phyloP scores from a whole-genome alignment of 176 grass and related monocot species.

The Metroxylon sagu region DNA sequence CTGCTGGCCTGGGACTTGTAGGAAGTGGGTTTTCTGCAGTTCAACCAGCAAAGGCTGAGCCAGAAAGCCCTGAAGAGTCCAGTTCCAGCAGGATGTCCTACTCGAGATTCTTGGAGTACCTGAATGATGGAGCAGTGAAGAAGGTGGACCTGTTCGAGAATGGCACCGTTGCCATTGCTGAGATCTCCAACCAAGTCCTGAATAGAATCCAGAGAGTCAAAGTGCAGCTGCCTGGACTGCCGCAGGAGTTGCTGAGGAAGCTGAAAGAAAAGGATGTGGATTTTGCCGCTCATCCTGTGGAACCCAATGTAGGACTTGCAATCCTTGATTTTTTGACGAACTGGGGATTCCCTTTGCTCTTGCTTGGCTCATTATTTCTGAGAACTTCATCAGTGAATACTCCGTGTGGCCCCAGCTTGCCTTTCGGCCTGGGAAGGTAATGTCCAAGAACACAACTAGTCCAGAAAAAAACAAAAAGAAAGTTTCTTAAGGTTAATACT shows the following conservation, averaged over 20 bases:
- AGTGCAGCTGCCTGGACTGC: conserved; percentile 56
- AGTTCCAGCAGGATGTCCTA: conserved; percentile 68
- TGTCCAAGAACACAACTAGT: no score
- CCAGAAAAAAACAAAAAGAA: no score
- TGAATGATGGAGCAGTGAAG: conserved; percentile 46
- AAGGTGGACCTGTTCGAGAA: conserved; percentile 75
- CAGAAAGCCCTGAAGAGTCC: conserved; percentile 28
- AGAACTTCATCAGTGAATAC: conserved; percentile 23
- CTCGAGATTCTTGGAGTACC: conserved; percentile 64
- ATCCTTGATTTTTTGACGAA: conserved; percentile 48
- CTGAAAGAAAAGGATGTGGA: conserved; percentile 59
- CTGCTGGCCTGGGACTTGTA: conserved; percentile 33
- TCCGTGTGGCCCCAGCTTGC: conserved; percentile 30
- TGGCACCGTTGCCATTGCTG: conserved; percentile 49
- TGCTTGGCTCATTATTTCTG: conserved; percentile 45
- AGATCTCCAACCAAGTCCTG: conserved; percentile 47
- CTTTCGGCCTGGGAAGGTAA: conserved; percentile 57
- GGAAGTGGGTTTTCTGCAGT: not conserved
- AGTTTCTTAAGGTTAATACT: no score
- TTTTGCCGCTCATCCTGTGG: conserved; percentile 43
- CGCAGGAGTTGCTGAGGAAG: conserved; percentile 48
- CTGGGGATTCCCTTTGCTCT: conserved; percentile 52
- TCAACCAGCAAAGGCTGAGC: conserved; percentile 20
- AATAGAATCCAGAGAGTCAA: conserved; percentile 43
- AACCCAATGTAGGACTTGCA: conserved; percentile 33